Evolutionary conservation across 768 basidiomycete genomes (phyloP).

Genomic region (Pholiota molesta): DNA sequence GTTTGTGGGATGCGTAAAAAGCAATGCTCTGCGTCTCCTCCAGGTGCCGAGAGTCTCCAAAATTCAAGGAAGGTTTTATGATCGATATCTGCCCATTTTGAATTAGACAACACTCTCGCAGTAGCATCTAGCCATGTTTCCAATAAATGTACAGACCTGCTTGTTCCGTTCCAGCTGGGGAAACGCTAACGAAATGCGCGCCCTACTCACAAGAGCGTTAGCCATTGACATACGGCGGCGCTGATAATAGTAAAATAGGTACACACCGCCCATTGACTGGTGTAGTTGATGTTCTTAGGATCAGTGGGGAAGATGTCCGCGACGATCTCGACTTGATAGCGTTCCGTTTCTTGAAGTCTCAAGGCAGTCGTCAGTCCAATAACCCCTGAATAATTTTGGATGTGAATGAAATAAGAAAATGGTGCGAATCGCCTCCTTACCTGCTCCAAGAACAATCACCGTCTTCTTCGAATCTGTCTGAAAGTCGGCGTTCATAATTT

Average conservation of each 20-base stretch:
- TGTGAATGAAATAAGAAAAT: not conserved
- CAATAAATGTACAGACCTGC: constrained; percentile 41
- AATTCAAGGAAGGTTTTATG: constrained; percentile 69
- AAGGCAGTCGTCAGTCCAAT: constrained; percentile 77
- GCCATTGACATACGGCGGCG: not conserved
- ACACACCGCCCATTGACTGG: constrained; percentile 82
- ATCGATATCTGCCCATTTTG: constrained; percentile 63
- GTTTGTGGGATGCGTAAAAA: constrained; percentile 67
- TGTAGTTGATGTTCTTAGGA: constrained; percentile 65
- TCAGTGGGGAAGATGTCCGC: constrained; percentile 74
- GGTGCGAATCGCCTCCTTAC: constrained; percentile 2
- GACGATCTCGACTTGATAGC: constrained; percentile 66
- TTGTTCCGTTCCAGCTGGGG: constrained; percentile 43
- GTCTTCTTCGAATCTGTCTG: constrained; percentile 12
- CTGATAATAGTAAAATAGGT: not conserved
- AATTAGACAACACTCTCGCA: constrained; percentile 22
- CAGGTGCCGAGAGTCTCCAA: constrained; percentile 69
- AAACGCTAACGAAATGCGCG: constrained; percentile 74
- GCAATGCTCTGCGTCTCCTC: constrained; percentile 53
- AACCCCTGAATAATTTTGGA: constrained; percentile 56
- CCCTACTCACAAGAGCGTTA: constrained; percentile 47
- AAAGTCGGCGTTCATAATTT: not conserved
- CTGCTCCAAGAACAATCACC: constrained; percentile 43
- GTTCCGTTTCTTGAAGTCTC: constrained; percentile 61
- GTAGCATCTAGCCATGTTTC: not conserved